Evolutionary conservation across 345 rosid species (phyloP).

Genomic region (Citrus reticulata): DNA sequence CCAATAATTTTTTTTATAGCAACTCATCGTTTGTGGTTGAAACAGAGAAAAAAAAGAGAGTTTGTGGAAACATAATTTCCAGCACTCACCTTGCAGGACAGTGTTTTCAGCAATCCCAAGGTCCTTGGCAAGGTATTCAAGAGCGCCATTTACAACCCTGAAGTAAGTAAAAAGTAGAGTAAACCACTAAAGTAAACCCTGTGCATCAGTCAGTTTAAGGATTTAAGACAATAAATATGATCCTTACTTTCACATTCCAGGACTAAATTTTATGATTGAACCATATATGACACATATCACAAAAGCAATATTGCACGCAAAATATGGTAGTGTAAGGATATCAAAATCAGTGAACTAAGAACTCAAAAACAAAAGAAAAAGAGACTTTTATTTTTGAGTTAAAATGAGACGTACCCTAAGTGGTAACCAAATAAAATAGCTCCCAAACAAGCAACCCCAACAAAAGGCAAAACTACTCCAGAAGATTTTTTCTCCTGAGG

Average conservation of each 20-base stretch:
- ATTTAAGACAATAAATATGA: background rate
- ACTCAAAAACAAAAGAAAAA: background rate
- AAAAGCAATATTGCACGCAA: background rate
- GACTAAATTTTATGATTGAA: background rate
- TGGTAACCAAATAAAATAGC: slow-evolving; percentile 96
- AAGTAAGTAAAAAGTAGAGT: slow-evolving; percentile 5
- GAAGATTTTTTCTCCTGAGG: slow-evolving; percentile 50
- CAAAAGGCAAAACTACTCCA: slow-evolving; percentile 81
- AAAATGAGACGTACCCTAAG: slow-evolving; percentile 59
- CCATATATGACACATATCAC: background rate
- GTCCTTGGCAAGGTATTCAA: slow-evolving; percentile 92
- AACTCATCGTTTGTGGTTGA: background rate
- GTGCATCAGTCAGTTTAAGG: background rate
- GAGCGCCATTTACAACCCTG: slow-evolving; percentile 97
- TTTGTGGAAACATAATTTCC: background rate
- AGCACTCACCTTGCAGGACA: slow-evolving; percentile 75
- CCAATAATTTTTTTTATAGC: background rate
- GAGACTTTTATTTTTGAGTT: background rate
- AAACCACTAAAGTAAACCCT: background rate
- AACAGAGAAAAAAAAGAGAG: slow-evolving; percentile 4
- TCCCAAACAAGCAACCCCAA: slow-evolving; percentile 94
- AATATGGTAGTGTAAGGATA: background rate
- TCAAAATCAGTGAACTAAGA: background rate
- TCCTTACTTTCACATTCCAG: background rate
- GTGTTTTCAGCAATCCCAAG: slow-evolving; percentile 87